Evolutionary conservation across 352 stramenopile genomes (phyloP).

Genomic region (Phytophthora ramorum): DNA sequence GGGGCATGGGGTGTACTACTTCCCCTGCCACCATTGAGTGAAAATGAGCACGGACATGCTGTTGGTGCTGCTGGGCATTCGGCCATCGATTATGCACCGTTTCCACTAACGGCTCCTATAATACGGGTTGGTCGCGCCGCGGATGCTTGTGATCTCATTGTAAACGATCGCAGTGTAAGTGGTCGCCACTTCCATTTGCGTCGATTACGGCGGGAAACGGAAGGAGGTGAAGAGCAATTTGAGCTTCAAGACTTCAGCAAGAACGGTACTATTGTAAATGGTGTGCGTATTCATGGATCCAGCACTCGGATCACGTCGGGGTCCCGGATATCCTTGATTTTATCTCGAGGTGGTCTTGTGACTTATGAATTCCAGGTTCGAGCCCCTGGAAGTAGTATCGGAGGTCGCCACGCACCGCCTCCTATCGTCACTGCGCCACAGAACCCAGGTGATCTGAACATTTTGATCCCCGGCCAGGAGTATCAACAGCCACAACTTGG

Average conservation of each 20-base stretch:
- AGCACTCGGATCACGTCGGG: slow-evolving; percentile 73
- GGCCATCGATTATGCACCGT: slow-evolving; percentile 60
- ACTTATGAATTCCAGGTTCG: slow-evolving; percentile 90
- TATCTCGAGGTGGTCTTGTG: slow-evolving; percentile 82
- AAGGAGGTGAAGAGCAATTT: slow-evolving; percentile 64
- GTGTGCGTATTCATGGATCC: slow-evolving; percentile 84
- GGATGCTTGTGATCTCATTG: slow-evolving; percentile 88
- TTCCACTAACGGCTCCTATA: slow-evolving; percentile 73
- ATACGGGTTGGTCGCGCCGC: slow-evolving; percentile 79
- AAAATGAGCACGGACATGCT: slow-evolving; percentile 53
- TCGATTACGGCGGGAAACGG: slow-evolving; percentile 61
- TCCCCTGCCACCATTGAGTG: slow-evolving; percentile 74
- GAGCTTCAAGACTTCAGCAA: slow-evolving; percentile 92
- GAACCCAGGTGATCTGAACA: slow-evolving; percentile 51
- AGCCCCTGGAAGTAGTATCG: slow-evolving; percentile 7
- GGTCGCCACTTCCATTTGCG: slow-evolving; percentile 87
- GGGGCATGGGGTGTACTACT: slow-evolving; percentile 78
- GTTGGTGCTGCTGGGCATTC: slow-evolving; percentile 18
- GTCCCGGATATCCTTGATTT: slow-evolving; percentile 85
- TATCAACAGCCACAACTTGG: slow-evolving; percentile 68
- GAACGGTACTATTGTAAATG: slow-evolving; percentile 90
- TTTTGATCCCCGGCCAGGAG: slow-evolving; percentile 66
- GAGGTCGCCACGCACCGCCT: slow-evolving; percentile 39
- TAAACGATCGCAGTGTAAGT: slow-evolving; percentile 90
- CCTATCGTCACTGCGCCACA: slow-evolving; percentile 60